These are phyloP conservation scores for Botrytis porri DNA, from an alignment of 2,329 filamentous ascomycete species.

Conservation along the genomic window DNA sequence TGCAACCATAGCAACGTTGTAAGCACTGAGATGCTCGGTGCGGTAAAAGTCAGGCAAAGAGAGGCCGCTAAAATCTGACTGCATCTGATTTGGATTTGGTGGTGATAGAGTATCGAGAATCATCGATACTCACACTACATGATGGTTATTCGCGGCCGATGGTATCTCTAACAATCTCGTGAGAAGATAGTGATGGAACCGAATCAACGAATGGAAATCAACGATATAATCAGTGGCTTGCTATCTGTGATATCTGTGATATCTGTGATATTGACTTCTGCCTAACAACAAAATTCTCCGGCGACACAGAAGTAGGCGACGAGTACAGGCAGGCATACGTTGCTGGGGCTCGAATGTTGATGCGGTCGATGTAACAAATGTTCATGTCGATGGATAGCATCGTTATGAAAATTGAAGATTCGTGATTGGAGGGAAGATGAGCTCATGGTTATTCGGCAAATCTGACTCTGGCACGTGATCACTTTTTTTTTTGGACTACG, in stretches of 20 bases:
- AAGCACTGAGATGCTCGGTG: neutral
- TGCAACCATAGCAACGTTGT: neutral
- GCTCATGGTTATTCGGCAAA: neutral
- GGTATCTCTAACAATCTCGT: neutral
- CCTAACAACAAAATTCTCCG: neutral
- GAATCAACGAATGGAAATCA: neutral
- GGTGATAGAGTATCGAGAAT: neutral
- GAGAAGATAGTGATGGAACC: neutral
- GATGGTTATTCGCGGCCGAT: neutral
- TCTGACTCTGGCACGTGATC: neutral
- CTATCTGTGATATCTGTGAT: neutral
- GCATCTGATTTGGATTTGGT: neutral
- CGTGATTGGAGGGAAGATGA: neutral
- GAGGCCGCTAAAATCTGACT: neutral
- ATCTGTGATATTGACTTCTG: neutral
- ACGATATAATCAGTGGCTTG: neutral
- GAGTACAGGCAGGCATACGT: slow-evolving; percentile 6
- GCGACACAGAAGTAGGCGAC: neutral
- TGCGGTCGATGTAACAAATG: neutral
- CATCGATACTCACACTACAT: neutral
- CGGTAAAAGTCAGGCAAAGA: neutral
- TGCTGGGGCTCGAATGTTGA: neutral
- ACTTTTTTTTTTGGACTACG: neutral
- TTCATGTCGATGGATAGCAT: neutral
- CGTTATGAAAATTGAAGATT: neutral